Conservation (phyloP, 805 yeast genomes). For the Metschnikowia cerradonensis region DNA sequence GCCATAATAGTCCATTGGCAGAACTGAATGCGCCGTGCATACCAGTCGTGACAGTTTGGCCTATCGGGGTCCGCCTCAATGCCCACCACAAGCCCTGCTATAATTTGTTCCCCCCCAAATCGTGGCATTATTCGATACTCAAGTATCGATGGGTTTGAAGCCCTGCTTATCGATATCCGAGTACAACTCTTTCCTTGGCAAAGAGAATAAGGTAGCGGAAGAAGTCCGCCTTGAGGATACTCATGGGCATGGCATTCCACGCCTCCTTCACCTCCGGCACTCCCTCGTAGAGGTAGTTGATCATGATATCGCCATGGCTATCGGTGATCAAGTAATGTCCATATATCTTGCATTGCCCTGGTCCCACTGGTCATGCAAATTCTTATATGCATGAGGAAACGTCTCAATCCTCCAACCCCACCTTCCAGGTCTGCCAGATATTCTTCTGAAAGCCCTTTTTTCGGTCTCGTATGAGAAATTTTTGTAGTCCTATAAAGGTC, state of each 20-base stretch:
- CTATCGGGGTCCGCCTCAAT: constrained; percentile 97
- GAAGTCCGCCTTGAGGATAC: constrained; percentile 87
- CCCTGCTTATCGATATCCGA: constrained; percentile 86
- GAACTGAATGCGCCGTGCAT: constrained; percentile 87
- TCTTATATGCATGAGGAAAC: constrained; percentile 16
- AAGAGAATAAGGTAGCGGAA: constrained; percentile 65
- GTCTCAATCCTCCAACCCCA: constrained; percentile 19
- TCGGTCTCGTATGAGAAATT: too few species aligned
- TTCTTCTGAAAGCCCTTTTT: too few species aligned
- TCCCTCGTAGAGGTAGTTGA: constrained; percentile 54
- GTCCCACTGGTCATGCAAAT: constrained; percentile 12
- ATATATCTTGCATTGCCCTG: constrained; percentile 9
- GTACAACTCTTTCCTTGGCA: constrained; percentile 78
- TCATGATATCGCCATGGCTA: constrained; percentile 25
- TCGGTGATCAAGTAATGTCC: constrained; percentile 17
- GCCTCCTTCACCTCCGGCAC: constrained; percentile 78
- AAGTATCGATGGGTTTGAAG: constrained; percentile 64
- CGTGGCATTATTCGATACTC: constrained; percentile 57
- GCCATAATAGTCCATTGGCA: constrained; percentile 96
- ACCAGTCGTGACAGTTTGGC: constrained; percentile 90
- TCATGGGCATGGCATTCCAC: constrained; percentile 70
- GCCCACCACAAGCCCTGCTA: constrained; percentile 81
- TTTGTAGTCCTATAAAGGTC: too few species aligned
- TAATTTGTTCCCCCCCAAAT: constrained; percentile 25
- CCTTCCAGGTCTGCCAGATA: constrained; percentile 29